These are phyloP conservation scores for Chaetomium sp. DNA, from an alignment of 2,329 filamentous ascomycete species.

Conservation along the genomic window DNA sequence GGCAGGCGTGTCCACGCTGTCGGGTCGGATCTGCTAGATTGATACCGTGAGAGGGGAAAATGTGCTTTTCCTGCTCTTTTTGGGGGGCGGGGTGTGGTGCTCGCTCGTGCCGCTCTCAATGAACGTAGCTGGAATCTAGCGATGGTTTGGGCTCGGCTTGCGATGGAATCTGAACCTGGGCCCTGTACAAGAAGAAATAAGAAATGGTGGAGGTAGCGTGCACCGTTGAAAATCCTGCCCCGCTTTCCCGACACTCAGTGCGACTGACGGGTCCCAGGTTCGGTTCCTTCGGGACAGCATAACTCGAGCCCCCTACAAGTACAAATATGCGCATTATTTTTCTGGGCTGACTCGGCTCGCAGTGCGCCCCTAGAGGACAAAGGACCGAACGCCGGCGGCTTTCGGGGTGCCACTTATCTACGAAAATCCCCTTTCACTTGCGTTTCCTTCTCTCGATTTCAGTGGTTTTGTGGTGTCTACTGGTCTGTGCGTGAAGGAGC, in stretches of 20 bases:
- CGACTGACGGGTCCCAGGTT: neutral
- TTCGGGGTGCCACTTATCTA: neutral
- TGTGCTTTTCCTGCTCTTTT: neutral
- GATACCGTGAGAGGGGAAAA: neutral
- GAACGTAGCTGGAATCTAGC: neutral
- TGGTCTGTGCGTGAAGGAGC: slow-evolving; percentile 4
- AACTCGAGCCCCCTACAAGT: too few relatives aligned
- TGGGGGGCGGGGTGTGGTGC: neutral
- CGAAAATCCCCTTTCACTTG: neutral
- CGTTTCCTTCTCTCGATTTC: neutral
- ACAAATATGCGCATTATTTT: too few relatives aligned
- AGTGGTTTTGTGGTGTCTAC: neutral
- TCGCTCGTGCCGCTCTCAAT: neutral
- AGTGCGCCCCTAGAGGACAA: neutral
- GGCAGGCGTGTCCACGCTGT: slow-evolving; percentile 17
- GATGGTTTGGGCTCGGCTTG: neutral
- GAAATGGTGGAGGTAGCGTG: neutral
- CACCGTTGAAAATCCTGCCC: neutral
- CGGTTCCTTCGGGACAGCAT: too few relatives aligned
- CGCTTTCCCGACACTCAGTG: neutral
- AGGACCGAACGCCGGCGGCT: neutral
- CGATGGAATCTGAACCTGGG: neutral
- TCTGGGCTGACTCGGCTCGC: neutral
- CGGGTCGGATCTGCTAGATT: slow-evolving; percentile 21
- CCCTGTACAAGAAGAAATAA: neutral